These are phyloP conservation scores for Pharnaceum exiguum DNA, from an alignment of 148 eudicot genomes.

Conservation along the genomic window DNA sequence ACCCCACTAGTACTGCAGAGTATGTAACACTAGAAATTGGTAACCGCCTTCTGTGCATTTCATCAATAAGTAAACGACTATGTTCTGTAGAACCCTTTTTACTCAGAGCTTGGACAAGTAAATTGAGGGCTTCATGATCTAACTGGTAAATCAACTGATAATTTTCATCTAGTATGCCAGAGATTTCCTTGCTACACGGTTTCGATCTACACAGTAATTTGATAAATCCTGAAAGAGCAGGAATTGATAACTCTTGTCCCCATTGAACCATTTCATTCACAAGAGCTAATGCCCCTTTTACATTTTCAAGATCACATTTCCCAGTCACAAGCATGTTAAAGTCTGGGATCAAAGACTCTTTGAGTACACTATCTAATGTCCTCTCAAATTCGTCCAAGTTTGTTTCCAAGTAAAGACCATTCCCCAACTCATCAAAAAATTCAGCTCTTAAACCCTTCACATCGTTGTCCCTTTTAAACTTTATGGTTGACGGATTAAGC, in stretches of 20 bases:
- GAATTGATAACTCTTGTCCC: slow-evolving; percentile 62
- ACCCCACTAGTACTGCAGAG: slow-evolving; percentile 32
- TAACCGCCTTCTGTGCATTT: slow-evolving; percentile 35
- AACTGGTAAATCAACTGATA: slow-evolving; percentile 31
- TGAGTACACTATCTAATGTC: slow-evolving; percentile 37
- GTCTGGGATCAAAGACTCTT: slow-evolving; percentile 61
- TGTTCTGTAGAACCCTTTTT: slow-evolving; percentile 38
- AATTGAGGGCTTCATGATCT: slow-evolving; percentile 47
- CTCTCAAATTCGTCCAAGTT: slow-evolving; percentile 52
- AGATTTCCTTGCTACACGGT: slow-evolving; percentile 25
- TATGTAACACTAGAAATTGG: slow-evolving; percentile 30
- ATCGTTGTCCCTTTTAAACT: slow-evolving; percentile 72
- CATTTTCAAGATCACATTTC: slow-evolving; percentile 26
- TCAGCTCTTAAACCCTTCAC: slow-evolving; percentile 40
- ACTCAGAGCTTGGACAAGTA: slow-evolving; percentile 37
- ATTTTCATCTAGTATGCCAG: slow-evolving; percentile 29
- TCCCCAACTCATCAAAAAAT: slow-evolving; percentile 64
- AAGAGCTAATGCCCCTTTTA: slow-evolving; percentile 19
- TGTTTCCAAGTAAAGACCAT: slow-evolving; percentile 82
- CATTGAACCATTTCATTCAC: slow-evolving; percentile 58
- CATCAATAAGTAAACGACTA: slow-evolving; percentile 34
- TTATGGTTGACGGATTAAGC: slow-evolving; percentile 43
- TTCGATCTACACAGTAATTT: slow-evolving; percentile 31
- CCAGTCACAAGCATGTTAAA: slow-evolving; percentile 38
- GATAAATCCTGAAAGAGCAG: slow-evolving; percentile 35